Conservation (phyloP, 176 grass and related monocot species). For the Paspalum notatum region DNA sequence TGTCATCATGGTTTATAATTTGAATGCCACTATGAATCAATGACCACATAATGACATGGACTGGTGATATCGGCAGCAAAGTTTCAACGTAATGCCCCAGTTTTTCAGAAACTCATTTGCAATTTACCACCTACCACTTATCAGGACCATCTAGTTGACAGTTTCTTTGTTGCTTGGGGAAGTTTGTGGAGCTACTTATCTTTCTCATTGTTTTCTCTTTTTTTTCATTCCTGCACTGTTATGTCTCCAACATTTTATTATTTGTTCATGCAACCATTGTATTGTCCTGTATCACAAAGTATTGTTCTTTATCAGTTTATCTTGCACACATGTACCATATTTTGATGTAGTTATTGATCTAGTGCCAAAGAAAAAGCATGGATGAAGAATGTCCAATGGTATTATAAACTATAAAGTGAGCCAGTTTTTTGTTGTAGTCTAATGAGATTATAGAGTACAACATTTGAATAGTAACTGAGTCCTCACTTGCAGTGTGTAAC, state of each 20-base stretch:
- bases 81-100: constrained; percentile 17
- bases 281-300: not conserved
- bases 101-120: not conserved
- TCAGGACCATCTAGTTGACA: no score
- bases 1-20: not conserved
- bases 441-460: constrained; percentile 5
- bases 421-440: constrained; percentile 22
- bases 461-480: not conserved
- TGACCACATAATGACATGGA: constrained; percentile 17
- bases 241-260: constrained; percentile 7
- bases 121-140: constrained; percentile 15
- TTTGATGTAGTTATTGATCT: constrained; percentile 2
- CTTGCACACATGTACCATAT: not conserved
- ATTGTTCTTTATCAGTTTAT: not conserved
- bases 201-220: not conserved
- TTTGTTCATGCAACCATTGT: constrained; percentile 20
- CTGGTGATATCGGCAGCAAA: not conserved
- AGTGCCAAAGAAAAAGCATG: not conserved
- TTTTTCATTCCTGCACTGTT: not conserved
- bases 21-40: not conserved
- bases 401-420: not conserved
- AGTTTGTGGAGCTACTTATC: not conserved
- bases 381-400: not conserved
- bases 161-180: constrained; percentile 17
- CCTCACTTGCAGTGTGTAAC: constrained; percentile 28